Conservation (phyloP, 139 green algal species). For the Chlamydomonas eustigma region DNA sequence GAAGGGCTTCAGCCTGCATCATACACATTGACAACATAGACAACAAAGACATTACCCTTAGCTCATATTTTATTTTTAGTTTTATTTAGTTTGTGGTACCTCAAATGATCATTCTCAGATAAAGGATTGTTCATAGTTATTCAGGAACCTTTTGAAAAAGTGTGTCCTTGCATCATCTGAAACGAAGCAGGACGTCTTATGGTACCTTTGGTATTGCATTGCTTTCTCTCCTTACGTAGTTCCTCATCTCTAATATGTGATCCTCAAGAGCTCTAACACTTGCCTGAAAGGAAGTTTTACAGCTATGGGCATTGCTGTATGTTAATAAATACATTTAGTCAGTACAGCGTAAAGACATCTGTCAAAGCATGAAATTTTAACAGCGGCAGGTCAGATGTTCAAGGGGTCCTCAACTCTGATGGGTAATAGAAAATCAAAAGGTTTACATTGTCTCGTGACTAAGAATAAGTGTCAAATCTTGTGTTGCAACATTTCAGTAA, state of each 20-base stretch:
- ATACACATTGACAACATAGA: neutral
- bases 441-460: too few species aligned
- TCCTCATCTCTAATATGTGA: neutral
- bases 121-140: neutral
- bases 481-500: neutral
- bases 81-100: neutral
- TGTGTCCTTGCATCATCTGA: too few species aligned
- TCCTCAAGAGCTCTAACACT: conserved; percentile 4
- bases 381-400: neutral
- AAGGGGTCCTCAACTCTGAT: neutral
- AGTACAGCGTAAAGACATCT: neutral
- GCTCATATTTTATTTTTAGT: neutral
- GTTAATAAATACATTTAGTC: neutral
- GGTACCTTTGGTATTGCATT: conserved; percentile 11
- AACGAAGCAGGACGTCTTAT: neutral
- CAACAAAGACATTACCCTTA: neutral
- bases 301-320: neutral
- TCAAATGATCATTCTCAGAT: neutral
- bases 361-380: neutral
- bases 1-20: conserved; percentile 8
- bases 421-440: too few species aligned
- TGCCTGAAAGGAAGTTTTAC: neutral
- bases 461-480: too few species aligned
- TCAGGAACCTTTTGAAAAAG: neutral
- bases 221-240: neutral